Conservation (phyloP, 768 basidiomycete genomes). For the Naganishia kalamii region DNA sequence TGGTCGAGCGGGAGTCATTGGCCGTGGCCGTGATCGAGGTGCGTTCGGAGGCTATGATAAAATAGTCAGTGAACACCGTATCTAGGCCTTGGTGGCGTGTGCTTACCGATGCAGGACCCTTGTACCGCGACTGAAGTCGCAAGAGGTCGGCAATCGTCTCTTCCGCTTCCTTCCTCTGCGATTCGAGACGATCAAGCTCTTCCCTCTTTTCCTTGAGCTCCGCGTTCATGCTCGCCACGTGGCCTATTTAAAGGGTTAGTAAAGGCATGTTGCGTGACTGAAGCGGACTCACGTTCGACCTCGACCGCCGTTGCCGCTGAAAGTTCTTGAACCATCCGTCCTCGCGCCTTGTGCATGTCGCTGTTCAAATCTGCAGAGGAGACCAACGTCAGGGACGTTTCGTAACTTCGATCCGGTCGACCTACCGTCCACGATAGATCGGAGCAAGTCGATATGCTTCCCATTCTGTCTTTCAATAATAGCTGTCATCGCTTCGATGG, state of each 20-base stretch:
- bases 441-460: conserved; percentile 4
- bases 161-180: conserved; percentile 3
- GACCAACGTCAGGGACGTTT: neutral
- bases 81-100: neutral
- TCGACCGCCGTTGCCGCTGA: conserved; percentile 9
- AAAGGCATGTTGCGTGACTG: too few species aligned
- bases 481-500: neutral
- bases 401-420: neutral
- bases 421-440: neutral
- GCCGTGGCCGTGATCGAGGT: neutral
- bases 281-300: neutral
- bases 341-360: conserved; percentile 6
- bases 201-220: neutral
- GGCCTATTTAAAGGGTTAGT: neutral
- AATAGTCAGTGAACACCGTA: neutral
- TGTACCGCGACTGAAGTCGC: conserved; percentile 8
- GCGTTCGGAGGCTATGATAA: neutral
- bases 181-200: conserved; percentile 1
- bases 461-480: neutral
- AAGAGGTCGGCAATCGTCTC: conserved; percentile 12
- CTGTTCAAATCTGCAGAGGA: neutral
- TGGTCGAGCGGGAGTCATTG: neutral
- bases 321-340: conserved; percentile 3
- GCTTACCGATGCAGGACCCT: conserved; percentile 9
- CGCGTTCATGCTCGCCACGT: conserved; percentile 9